Conservation (phyloP, 108 stramenopile genomes). For the Asterionellopsis glacialis region DNA sequence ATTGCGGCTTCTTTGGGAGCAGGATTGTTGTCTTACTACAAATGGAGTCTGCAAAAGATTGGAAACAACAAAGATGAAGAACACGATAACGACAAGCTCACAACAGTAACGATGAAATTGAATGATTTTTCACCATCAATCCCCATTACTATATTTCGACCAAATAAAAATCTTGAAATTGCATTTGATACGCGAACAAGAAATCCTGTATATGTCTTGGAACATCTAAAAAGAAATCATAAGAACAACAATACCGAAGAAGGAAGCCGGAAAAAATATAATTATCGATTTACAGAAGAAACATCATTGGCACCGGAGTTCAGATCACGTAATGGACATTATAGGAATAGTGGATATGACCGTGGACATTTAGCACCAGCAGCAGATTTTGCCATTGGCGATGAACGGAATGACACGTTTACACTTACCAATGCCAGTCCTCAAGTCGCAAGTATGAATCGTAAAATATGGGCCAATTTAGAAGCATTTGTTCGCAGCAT, state of each 20-base stretch:
- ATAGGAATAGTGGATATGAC: slow-evolving; percentile 70
- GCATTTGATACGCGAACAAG: slow-evolving; percentile 68
- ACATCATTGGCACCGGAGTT: slow-evolving; percentile 30
- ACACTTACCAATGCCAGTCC: slow-evolving; percentile 66
- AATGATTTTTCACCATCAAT: slow-evolving; percentile 19
- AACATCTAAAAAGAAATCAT: slow-evolving; percentile 25
- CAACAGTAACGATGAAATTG: too few relatives aligned
- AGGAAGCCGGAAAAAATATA: neutral
- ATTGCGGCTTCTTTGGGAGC: too few relatives aligned
- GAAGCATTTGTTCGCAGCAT: slow-evolving; percentile 50
- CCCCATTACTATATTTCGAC: slow-evolving; percentile 56
- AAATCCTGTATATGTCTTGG: slow-evolving; percentile 73
- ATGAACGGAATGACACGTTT: slow-evolving; percentile 42
- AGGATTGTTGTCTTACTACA: too few relatives aligned
- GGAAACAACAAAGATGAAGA: too few relatives aligned
- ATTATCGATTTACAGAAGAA: slow-evolving; percentile 61
- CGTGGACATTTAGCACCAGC: slow-evolving; percentile 82
- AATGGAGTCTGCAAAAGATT: too few relatives aligned
- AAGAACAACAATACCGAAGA: slow-evolving; percentile 25
- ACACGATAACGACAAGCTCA: too few relatives aligned
- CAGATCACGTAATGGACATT: slow-evolving; percentile 61
- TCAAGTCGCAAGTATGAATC: slow-evolving; percentile 58
- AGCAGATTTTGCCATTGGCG: slow-evolving; percentile 42
- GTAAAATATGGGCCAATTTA: slow-evolving; percentile 46
- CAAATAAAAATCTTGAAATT: slow-evolving; percentile 66